These are phyloP conservation scores for Pezicula radicicola DNA, from an alignment of 2,329 filamentous ascomycete species.

Conservation along the genomic window DNA sequence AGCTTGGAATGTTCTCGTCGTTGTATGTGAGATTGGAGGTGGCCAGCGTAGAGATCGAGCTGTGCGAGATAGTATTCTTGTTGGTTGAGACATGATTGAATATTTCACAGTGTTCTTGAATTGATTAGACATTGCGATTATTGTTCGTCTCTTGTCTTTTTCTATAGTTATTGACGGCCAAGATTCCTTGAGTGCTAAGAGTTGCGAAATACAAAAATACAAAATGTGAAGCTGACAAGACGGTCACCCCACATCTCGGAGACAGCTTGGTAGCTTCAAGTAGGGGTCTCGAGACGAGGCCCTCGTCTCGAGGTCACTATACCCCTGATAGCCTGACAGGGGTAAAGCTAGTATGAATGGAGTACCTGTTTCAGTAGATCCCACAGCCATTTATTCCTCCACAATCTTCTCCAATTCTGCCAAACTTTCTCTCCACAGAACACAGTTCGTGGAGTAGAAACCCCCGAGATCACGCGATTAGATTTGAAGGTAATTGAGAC, in stretches of 20 bases:
- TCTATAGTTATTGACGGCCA: too few relatives aligned
- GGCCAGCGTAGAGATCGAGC: background rate
- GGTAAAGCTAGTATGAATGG: too few relatives aligned
- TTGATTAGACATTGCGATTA: background rate
- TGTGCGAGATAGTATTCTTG: background rate
- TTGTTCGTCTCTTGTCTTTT: background rate
- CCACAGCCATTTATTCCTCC: too few relatives aligned
- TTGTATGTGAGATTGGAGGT: background rate
- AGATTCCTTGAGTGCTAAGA: too few relatives aligned
- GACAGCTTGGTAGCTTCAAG: background rate
- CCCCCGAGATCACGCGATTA: too few relatives aligned
- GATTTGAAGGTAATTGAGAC: too few relatives aligned
- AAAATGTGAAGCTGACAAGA: background rate
- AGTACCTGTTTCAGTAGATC: too few relatives aligned
- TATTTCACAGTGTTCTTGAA: background rate
- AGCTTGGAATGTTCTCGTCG: background rate
- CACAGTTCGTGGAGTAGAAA: too few relatives aligned
- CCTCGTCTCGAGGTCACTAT: background rate
- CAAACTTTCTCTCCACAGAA: too few relatives aligned
- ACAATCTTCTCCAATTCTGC: too few relatives aligned
- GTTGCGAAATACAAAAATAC: background rate
- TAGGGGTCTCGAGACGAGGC: background rate
- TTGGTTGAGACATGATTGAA: background rate
- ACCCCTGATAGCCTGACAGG: too few relatives aligned
- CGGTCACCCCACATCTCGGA: background rate